These are phyloP conservation scores for Cenchrus fungigraminus DNA, from an alignment of 176 grass and related monocot genomes.

Conservation along the genomic window DNA sequence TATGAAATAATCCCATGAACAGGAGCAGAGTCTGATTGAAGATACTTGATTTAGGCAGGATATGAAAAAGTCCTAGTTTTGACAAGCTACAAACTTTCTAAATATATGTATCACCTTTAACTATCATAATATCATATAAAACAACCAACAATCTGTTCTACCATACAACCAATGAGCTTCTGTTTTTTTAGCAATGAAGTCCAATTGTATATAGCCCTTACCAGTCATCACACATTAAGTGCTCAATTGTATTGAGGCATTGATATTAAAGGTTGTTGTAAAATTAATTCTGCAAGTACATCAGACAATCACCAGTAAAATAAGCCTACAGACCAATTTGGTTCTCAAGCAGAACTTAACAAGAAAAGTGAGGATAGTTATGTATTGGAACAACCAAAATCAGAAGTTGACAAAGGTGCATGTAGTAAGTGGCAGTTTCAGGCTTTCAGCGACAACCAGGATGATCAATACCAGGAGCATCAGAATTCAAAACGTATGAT, in stretches of 20 bases:
- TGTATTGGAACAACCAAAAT: not conserved
- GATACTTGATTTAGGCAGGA: not conserved
- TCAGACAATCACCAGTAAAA: not conserved
- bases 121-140: constrained; percentile 1
- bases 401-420: not conserved
- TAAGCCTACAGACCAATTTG: not conserved
- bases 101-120: not conserved
- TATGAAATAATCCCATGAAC: not conserved
- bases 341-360: not conserved
- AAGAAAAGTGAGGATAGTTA: not conserved
- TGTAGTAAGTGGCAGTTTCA: not conserved
- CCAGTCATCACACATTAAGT: constrained; percentile 8
- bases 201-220: not conserved
- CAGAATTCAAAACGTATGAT: not conserved
- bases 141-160: not conserved
- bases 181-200: constrained; percentile 11
- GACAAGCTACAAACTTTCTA: not conserved
- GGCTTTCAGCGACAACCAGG: not conserved
- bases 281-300: constrained; percentile 2
- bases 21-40: not conserved
- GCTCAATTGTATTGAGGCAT: not conserved
- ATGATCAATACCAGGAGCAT: not conserved
- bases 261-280: constrained; percentile 8
- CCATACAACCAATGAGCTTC: not conserved
- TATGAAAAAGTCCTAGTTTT: not conserved